Conservation (phyloP, 1,284 basidiomycete species). For the Cutaneotrichosporon sp. region DNA sequence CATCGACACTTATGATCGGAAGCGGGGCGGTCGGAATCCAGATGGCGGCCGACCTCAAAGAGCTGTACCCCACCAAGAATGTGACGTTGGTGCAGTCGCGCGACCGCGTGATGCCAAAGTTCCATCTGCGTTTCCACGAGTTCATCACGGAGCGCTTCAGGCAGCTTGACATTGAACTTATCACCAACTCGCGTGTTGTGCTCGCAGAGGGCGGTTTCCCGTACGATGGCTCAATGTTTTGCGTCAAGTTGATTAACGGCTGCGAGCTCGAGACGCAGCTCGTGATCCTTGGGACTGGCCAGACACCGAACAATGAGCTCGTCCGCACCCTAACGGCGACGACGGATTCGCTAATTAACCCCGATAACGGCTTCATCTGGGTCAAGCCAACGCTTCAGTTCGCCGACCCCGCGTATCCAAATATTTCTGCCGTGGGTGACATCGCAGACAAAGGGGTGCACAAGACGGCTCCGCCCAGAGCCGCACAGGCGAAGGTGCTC, state of each 20-base stretch:
- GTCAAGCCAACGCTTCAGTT: conserved; percentile 53
- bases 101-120: conserved; percentile 61
- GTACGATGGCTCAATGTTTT: conserved; percentile 34
- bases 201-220: conserved; percentile 52
- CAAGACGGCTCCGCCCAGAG: conserved; percentile 57
- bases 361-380: conserved; percentile 42
- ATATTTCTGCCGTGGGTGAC: conserved; percentile 69
- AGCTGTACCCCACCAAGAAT: conserved; percentile 60
- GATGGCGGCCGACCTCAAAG: conserved; percentile 68
- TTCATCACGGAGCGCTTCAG: conserved; percentile 44
- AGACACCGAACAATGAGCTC: conserved; percentile 52
- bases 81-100: conserved; percentile 71
- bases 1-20: conserved; percentile 45
- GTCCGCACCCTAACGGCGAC: conserved; percentile 29
- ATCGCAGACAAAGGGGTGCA: conserved; percentile 68
- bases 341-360: conserved; percentile 30
- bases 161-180: conserved; percentile 50
- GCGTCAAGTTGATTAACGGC: conserved; percentile 46
- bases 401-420: conserved; percentile 53
- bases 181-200: conserved; percentile 35
- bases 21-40: conserved; percentile 57
- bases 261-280: conserved; percentile 35
- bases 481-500: conserved; percentile 43
- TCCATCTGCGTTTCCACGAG: conserved; percentile 61
- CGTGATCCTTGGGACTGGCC: conserved; percentile 51